Evolutionary conservation across 805 yeast species (phyloP).

Genomic region (Komagataella ulmi): DNA sequence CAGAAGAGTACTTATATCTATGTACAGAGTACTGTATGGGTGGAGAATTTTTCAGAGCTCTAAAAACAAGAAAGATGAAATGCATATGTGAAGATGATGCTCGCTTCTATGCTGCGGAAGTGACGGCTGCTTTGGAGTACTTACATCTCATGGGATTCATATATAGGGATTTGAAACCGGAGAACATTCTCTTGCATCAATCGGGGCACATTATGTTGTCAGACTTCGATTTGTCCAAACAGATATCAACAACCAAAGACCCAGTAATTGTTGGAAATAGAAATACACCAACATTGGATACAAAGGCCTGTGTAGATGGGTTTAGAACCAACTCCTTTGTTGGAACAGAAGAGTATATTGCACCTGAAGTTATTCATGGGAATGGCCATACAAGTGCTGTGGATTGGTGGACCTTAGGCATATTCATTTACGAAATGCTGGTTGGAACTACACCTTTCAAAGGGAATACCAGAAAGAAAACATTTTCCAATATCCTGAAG

Average conservation of each 20-base stretch:
- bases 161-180: constrained; percentile 94
- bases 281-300: constrained; percentile 61
- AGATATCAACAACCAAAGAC: constrained; percentile 59
- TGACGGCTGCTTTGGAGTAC: constrained; percentile 91
- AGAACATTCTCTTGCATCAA: constrained; percentile 85
- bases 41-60: constrained; percentile 93
- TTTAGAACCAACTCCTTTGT: constrained; percentile 96
- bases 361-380: constrained; percentile 96
- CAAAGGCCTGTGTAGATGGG: constrained; percentile 90
- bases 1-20: constrained; percentile 77
- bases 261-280: constrained; percentile 45
- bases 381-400: constrained; percentile 97
- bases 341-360: constrained; percentile 97
- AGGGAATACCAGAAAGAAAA: constrained; percentile 77
- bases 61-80: constrained; percentile 81
- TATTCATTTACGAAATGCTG: constrained; percentile 85
- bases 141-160: constrained; percentile 94
- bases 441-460: constrained; percentile 95
- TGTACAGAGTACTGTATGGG: constrained; percentile 99
- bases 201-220: constrained; percentile 97
- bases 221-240: constrained; percentile 92
- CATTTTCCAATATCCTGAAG: constrained; percentile 79
- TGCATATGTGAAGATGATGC: constrained; percentile 86
- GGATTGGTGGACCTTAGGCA: constrained; percentile 99
- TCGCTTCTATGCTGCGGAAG: constrained; percentile 90